Base-by-base conservation (phyloP, 306 rosid genomes). In the Lathyrus oleraceus region DNA sequence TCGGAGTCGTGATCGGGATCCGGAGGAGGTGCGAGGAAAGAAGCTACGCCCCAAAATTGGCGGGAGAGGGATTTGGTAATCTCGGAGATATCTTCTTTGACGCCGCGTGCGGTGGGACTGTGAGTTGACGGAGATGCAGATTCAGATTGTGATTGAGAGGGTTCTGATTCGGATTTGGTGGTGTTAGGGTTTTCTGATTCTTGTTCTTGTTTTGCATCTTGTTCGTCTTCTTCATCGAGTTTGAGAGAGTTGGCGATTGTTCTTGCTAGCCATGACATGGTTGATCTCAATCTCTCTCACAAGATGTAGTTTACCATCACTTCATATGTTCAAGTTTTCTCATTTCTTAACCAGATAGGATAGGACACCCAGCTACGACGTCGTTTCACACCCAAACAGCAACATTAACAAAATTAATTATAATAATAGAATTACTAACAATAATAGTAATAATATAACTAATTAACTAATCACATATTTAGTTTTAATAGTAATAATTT, bases 21-120 rank as follows among this genome's bases (percentile, higher is more conserved):
- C 36, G 97, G 87, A 0, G 89, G 89, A 4, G 97, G 97, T 1
- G 96, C 97, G 25, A 91, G 96, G 73, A 91, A 91, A 8, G 97
- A 86, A 45, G 97, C 96, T 32, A 91, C 96, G 70, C 96, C 97
- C 97, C 92, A 88, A 30, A 91, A 77, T 58, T 91, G 92, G 42
- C 95, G 92, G 23, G 88, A 73, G 3, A 91, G 63, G 71, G 91
- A 78, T 78, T 91, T 80, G 59, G 85, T 85, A 71, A 91, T 76
- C 78, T 91, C 92, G 27, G 95, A 85, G 81, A 91, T 66, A 65
- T 91, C 97, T 7, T 87, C 96, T 77, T 88, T 88, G 87, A 91
- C 92, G 70, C 96, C 96, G 1, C 87, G 78, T 7, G 81, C 72
- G 14, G 88, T 62, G 35, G 91, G 81, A 27, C 79, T 75, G 4